Evolutionary conservation across 2,329 filamentous ascomycete species (phyloP), one percentile per base, ranked within the genome.

Genomic region (Cladorrhinum sp.): DNA sequence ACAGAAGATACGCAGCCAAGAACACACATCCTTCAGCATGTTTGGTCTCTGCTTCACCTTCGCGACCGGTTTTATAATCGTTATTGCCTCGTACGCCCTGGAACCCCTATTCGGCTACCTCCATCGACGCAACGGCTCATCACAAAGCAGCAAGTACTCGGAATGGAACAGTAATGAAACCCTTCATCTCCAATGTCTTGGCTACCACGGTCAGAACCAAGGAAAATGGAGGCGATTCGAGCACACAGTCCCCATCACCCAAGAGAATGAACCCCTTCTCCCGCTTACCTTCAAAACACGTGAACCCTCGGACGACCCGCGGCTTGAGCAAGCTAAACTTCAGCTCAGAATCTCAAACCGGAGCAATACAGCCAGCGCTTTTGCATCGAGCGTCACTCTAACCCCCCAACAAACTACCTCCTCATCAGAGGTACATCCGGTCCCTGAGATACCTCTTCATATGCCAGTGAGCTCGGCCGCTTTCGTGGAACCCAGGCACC

Each of bases 171-270:
- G 55, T 21, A 59, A 52, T 16, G 36, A 42, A 5, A 14, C 23
- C 24, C 42, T 62, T 12, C 55, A 62, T 9, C 60, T 58, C 4
- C 60, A 62, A 26, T 52, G 42, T 7, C 60, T 62, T 9, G 59
- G 30, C 5, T 61, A 54, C 28, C 39, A 55, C 36, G 55, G 20
- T 16, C 33, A 16, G 3, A 9, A 9, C 3, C 2, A 36, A 36
- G 33, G 33, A 16, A 16, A 2, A 3, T 36, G 33, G 33, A 36
- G 4, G 4, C 33, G 33, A 10, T 36, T 36, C 33, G 33, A 16
- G 4, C 8, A 36, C 14, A 16, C 33, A 2, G 33, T 36, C 33
- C 33, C 33, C 33, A 36, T 36, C 33, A 36, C 33, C 33, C 2
- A 36, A 16, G 33, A 36, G 3, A 16, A 36, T 2, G 33, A 36